phyloP scores from a whole-genome alignment of 2,329 filamentous ascomycete species.

The Botrytis tulipae region DNA sequence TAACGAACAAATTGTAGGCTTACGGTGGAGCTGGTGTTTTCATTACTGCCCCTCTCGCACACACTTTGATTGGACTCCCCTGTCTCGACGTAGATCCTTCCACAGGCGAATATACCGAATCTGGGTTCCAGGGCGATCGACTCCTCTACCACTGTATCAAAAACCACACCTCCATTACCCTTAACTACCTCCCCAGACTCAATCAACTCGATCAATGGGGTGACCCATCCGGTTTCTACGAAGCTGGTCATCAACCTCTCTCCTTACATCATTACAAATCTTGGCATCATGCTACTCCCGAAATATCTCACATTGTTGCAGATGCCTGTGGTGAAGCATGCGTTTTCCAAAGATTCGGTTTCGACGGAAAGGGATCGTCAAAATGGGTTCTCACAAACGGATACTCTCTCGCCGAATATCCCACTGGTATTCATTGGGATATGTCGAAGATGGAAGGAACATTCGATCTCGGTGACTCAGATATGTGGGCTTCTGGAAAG shows the following conservation, averaged over 20 bases:
- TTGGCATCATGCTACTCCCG: conserved; percentile 34
- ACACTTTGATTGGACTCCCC: conserved; percentile 27
- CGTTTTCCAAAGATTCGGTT: conserved; percentile 37
- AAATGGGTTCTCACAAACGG: conserved; percentile 36
- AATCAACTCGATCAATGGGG: conserved; percentile 38
- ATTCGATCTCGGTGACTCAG: conserved; percentile 30
- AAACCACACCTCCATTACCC: conserved; percentile 31
- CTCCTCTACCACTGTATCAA: conserved; percentile 38
- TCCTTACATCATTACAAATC: conserved; percentile 39
- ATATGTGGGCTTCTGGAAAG: conserved; percentile 34
- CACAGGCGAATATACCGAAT: conserved; percentile 28
- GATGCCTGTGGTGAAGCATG: conserved; percentile 39
- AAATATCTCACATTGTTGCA: conserved; percentile 31
- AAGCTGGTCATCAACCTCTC: conserved; percentile 34
- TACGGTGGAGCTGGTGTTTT: conserved; percentile 39
- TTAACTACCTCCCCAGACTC: conserved; percentile 33
- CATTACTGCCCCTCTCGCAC: conserved; percentile 32
- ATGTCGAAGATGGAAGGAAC: conserved; percentile 35
- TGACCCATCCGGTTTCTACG: conserved; percentile 38
- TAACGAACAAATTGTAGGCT: conserved; percentile 25
- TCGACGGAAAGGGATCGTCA: conserved; percentile 26
- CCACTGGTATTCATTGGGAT: conserved; percentile 37
- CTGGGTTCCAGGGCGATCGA: conserved; percentile 36
- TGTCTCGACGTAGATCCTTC: conserved; percentile 33
- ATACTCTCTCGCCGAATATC: conserved; percentile 35